phyloP scores from a whole-genome alignment of 495 filamentous ascomycete species.

The Aspergillus ellipticus region DNA sequence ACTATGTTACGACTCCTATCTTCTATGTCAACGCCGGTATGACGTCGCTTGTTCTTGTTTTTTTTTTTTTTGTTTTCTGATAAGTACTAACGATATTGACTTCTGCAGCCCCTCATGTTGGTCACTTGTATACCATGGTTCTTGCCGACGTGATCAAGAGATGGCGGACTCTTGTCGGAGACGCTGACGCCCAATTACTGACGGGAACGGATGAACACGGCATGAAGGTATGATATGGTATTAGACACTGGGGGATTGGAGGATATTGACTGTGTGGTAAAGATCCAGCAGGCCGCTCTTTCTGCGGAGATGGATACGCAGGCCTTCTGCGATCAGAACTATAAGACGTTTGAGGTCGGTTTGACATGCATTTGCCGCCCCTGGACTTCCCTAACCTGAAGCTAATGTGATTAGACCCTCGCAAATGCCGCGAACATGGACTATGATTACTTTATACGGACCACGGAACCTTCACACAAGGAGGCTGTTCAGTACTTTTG shows the following conservation, averaged over 20 bases:
- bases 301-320: slow-evolving; percentile 59
- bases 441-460: slow-evolving; percentile 85
- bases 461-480: slow-evolving; percentile 75
- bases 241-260: not conserved
- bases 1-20: slow-evolving; percentile 94
- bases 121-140: slow-evolving; percentile 91
- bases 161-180: slow-evolving; percentile 78
- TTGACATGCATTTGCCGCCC: not conserved
- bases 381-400: not conserved
- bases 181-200: slow-evolving; percentile 61
- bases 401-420: slow-evolving; percentile 45
- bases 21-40: slow-evolving; percentile 98
- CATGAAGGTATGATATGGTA: slow-evolving; percentile 60
- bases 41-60: slow-evolving; percentile 2
- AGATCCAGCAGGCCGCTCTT: slow-evolving; percentile 80
- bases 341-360: slow-evolving; percentile 45
- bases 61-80: not conserved
- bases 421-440: slow-evolving; percentile 63
- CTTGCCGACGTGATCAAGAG: slow-evolving; percentile 87
- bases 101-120: slow-evolving; percentile 80
- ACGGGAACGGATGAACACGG: slow-evolving; percentile 99
- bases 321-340: slow-evolving; percentile 58
- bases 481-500: slow-evolving; percentile 91
- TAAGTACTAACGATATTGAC: slow-evolving; percentile 15
- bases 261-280: slow-evolving; percentile 17